Evolutionary conservation across 2,329 filamentous ascomycete species (phyloP).

Genomic region (Fusarium haematococcum): DNA sequence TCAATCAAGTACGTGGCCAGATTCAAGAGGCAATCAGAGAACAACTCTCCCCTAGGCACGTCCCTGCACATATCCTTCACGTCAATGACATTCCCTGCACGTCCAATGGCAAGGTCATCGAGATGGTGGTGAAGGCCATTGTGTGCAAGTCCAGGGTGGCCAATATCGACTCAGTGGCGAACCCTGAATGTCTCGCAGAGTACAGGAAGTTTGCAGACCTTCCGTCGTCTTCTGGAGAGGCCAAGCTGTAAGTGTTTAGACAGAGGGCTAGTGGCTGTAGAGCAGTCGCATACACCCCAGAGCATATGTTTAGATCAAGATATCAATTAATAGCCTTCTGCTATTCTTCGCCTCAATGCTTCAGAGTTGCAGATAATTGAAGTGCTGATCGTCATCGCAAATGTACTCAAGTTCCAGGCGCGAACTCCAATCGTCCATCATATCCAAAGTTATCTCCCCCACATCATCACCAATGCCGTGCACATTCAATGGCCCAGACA

Average conservation of each 20-base stretch:
- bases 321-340: no score
- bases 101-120: neutral
- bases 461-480: no score
- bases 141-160: neutral
- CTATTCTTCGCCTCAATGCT: no score
- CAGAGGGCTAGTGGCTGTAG: no score
- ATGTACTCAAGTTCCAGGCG: neutral
- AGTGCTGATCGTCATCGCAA: neutral
- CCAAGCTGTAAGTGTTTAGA: no score
- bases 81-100: slow-evolving; percentile 2
- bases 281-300: no score
- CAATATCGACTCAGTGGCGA: neutral
- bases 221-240: no score
- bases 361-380: neutral
- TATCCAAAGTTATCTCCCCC: no score
- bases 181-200: neutral
- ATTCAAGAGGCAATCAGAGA: neutral
- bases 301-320: no score
- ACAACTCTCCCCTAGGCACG: neutral
- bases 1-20: neutral
- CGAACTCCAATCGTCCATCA: neutral
- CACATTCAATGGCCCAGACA: no score
- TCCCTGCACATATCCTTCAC: neutral
- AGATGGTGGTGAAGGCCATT: neutral
- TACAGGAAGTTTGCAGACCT: neutral